These are phyloP conservation scores for Yamadazyma taylorii DNA, from an alignment of 1,139 yeast genomes.

Conservation along the genomic window DNA sequence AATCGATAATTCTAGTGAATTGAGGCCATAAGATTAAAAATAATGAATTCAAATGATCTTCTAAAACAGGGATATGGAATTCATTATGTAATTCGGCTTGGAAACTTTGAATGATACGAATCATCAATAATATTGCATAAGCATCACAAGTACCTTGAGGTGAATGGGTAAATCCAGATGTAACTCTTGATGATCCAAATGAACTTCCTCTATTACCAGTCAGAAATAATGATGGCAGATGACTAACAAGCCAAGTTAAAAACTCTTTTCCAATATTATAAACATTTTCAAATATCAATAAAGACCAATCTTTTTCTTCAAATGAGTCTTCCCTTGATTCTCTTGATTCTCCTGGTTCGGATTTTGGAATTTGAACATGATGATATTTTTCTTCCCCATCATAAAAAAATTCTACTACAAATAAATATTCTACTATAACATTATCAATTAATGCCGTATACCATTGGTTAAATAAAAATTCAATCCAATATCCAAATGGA, in stretches of 20 bases:
- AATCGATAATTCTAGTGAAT: constrained; percentile 73
- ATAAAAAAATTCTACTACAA: constrained; percentile 69
- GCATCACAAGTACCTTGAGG: constrained; percentile 57
- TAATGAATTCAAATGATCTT: constrained; percentile 69
- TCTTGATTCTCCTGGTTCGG: constrained; percentile 11
- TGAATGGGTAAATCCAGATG: constrained; percentile 16
- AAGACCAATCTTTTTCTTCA: constrained; percentile 45
- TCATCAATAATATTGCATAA: constrained; percentile 76
- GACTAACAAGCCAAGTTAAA: constrained; percentile 38
- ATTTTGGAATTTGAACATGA: constrained; percentile 13
- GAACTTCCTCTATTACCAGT: constrained; percentile 19
- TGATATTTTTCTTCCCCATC: constrained; percentile 44
- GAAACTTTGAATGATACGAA: constrained; percentile 65
- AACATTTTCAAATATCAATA: constrained; percentile 54
- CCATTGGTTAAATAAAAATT: constrained; percentile 72
- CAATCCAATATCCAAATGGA: constrained; percentile 65
- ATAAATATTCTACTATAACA: constrained; percentile 73
- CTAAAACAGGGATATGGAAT: constrained; percentile 71
- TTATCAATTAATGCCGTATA: constrained; percentile 75
- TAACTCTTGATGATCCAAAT: constrained; percentile 20
- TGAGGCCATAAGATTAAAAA: constrained; percentile 79
- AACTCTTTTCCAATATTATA: constrained; percentile 44
- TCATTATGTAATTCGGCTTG: constrained; percentile 61
- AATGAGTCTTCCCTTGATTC: no score
- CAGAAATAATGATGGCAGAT: constrained; percentile 24